Conservation (phyloP, 495 filamentous ascomycete genomes). For the Achaetomiella virescens region DNA sequence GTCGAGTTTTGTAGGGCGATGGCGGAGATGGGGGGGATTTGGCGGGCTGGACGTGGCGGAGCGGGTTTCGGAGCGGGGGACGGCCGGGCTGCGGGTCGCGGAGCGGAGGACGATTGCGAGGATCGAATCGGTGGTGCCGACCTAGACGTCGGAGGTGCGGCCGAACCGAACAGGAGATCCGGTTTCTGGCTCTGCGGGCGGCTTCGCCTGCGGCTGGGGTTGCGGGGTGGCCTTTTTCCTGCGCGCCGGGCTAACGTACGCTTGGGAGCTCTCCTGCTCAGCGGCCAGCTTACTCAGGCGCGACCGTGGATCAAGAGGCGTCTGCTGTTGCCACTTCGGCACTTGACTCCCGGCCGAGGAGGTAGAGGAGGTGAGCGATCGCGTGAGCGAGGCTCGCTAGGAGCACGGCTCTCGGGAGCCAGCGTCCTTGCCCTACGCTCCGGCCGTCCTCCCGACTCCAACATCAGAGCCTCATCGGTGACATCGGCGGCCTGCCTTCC, state of each 20-base stretch:
- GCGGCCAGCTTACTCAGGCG: conserved; percentile 62
- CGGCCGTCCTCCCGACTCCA: conserved; percentile 60
- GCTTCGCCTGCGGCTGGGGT: conserved; percentile 34
- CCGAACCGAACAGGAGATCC: conserved; percentile 52
- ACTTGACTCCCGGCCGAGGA: conserved; percentile 23
- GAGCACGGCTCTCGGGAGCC: conserved; percentile 19
- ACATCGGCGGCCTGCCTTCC: conserved; percentile 32
- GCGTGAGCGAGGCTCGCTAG: conserved; percentile 27
- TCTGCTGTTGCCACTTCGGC: conserved; percentile 45
- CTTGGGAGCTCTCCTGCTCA: conserved; percentile 76
- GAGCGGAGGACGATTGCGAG: conserved; percentile 26
- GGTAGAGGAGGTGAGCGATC: conserved; percentile 43
- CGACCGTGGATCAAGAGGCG: conserved; percentile 48
- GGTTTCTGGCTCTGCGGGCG: conserved; percentile 43
- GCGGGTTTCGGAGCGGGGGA: conserved; percentile 29
- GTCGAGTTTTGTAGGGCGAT: conserved; percentile 65
- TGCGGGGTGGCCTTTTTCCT: conserved; percentile 58
- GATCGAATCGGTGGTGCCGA: conserved; percentile 22
- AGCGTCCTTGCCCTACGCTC: conserved; percentile 32
- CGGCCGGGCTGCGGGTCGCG: conserved; percentile 38
- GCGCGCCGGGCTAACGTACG: conserved; percentile 85
- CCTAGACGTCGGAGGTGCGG: conserved; percentile 19
- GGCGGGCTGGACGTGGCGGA: conserved; percentile 45
- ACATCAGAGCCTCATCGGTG: conserved; percentile 86
- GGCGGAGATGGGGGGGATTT: conserved; percentile 61